Percentiles rank a stretch among this genome's conserved stretches.
Conservation (phyloP, 2,329 filamentous ascomycete genomes). For the Diplodia corticola region DNA sequence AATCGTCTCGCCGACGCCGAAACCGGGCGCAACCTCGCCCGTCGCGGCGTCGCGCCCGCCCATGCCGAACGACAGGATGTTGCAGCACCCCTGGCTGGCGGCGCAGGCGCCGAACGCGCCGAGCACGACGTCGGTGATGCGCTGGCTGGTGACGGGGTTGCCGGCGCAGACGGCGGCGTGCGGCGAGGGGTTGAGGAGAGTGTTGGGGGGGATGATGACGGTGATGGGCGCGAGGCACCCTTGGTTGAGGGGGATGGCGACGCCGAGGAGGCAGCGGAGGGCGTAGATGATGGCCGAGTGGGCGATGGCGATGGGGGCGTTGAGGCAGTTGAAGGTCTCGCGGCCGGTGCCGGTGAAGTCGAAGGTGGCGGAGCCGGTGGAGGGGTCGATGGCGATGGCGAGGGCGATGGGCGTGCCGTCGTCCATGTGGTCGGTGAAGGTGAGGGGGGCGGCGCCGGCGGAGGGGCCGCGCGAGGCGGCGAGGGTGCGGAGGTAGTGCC, state of each 20-base stretch:
- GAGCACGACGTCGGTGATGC: slow-evolving; percentile 37
- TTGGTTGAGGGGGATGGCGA: slow-evolving; percentile 38
- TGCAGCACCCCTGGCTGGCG: slow-evolving; percentile 35
- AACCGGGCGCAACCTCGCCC: slow-evolving; percentile 28
- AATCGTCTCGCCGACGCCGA: slow-evolving; percentile 39
- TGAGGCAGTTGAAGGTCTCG: slow-evolving; percentile 38
- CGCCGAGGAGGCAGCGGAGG: slow-evolving; percentile 34
- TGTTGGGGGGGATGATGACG: slow-evolving; percentile 32
- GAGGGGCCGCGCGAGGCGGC: not conserved
- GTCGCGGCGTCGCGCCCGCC: slow-evolving; percentile 33
- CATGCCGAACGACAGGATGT: slow-evolving; percentile 39
- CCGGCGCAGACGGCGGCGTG: slow-evolving; percentile 34
- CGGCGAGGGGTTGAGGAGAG: slow-evolving; percentile 33
- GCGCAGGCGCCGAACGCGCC: slow-evolving; percentile 35
- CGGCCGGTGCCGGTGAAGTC: slow-evolving; percentile 45
- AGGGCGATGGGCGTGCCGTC: slow-evolving; percentile 41
- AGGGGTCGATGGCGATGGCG: slow-evolving; percentile 36
- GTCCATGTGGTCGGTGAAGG: slow-evolving; percentile 44
- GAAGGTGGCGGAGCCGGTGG: slow-evolving; percentile 37
- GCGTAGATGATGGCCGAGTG: slow-evolving; percentile 37
- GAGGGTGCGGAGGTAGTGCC: slow-evolving; percentile 13
- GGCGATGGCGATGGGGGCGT: slow-evolving; percentile 42
- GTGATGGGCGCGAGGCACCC: slow-evolving; percentile 35
- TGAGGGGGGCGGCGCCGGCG: slow-evolving; percentile 5
- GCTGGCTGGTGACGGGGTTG: slow-evolving; percentile 35